Conservation (phyloP, 306 rosid genomes). For the Abrus pulchellus region DNA sequence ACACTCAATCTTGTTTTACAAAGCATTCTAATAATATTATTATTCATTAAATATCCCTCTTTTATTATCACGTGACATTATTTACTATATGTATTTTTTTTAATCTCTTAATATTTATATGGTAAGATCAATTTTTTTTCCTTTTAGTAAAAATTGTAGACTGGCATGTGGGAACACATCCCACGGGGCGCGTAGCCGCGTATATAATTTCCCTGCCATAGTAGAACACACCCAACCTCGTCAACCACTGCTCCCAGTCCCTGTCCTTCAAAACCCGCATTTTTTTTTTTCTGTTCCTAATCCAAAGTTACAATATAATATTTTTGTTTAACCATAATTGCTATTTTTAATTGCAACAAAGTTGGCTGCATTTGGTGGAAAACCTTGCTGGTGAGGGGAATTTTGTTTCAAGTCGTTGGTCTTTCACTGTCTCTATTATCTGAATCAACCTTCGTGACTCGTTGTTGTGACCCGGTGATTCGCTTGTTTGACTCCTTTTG, state of each 20-base stretch:
- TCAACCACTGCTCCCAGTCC: conserved; percentile 40
- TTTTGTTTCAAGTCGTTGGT: conserved; percentile 63
- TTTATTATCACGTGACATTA: too few species aligned
- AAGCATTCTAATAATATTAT: too few species aligned
- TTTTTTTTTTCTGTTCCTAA: neutral
- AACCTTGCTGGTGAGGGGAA: conserved; percentile 49
- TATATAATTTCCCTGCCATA: neutral
- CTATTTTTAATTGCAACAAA: conserved; percentile 28
- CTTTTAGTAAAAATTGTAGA: too few species aligned
- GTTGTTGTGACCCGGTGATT: conserved; percentile 59
- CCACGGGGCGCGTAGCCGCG: conserved; percentile 48
- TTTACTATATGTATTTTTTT: too few species aligned
- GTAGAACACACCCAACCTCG: conserved; percentile 41
- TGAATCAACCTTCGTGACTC: conserved; percentile 58
- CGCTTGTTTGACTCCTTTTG: conserved; percentile 70
- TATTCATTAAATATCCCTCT: too few species aligned
- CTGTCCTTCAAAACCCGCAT: neutral
- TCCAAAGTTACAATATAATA: conserved; percentile 2
- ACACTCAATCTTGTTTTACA: too few species aligned
- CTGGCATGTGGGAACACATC: conserved; percentile 30
- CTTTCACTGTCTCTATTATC: conserved; percentile 78
- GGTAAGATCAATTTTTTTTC: too few species aligned
- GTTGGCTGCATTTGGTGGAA: conserved; percentile 45
- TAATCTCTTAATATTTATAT: too few species aligned
- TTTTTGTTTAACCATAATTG: neutral